Evolutionary conservation across 2,329 filamentous ascomycete genomes (phyloP), one percentile per base, ranked within the genome.

Genomic region (Xylariales sp.): DNA sequence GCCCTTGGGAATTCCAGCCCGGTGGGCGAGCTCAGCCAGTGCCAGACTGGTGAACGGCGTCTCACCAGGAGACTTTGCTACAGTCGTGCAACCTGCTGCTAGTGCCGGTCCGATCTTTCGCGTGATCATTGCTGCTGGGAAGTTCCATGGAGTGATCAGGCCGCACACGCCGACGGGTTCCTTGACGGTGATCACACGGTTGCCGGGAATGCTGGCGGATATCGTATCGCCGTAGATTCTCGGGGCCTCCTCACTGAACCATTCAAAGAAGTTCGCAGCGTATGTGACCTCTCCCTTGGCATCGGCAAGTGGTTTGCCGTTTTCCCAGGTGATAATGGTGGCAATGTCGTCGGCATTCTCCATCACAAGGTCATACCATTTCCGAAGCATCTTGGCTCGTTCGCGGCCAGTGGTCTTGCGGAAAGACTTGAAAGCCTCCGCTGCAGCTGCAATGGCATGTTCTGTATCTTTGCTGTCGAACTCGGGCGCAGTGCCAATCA

Each of bases 71-170:
- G 89, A 85, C 63, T 98, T 98, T 53, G 82, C 83, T 2, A 97
- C 90, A 3, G 95, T 86, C 0, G 91, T 95, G 66, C 91, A 97
- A 41, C 93, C 93, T n/a, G 89, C 90, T 14, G 93, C 93, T 40
- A 97, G 72, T 7, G 85, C 86, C 2, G 87, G 79, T 2, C 76
- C 81, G 35, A 81, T 72, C 60, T 85, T 85, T 42, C 81, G 67
- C 6, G 81, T 84, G 47, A 87, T 78, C 83, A 88, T 88, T 34
- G 83, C 83, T 3, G 82, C 78, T 11, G 84, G 84, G 54, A 94
- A 94, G 65, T 95, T 94, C 88, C 88, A 93, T 60, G 88, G 88
- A 8, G 87, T 89, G 45, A 94, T 88, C 35, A 93, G 67, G 3
- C 83, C 88, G 53, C 83, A 87, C 12, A 94, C 88, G 37, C 88